Conservation (phyloP, 2,329 filamentous ascomycete genomes). For the Arthrobotrys megalospora region DNA sequence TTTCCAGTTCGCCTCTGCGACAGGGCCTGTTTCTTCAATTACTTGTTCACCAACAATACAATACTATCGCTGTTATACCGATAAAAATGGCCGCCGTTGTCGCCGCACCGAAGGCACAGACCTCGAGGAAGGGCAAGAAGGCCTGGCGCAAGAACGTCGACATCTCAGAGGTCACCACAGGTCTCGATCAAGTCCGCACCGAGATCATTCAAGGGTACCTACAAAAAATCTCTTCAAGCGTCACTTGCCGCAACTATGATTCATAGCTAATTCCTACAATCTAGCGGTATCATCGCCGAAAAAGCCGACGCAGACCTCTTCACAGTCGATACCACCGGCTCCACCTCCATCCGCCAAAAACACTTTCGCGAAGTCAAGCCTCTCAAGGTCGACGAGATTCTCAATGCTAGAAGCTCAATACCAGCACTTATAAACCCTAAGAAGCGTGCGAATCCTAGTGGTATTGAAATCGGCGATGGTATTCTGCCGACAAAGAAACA, state of each 20-base stretch:
- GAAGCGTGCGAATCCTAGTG: constrained; percentile 71
- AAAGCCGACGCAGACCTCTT: constrained; percentile 88
- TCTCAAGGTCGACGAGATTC: constrained; percentile 92
- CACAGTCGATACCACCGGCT: constrained; percentile 82
- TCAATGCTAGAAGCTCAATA: constrained; percentile 85
- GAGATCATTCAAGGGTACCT: constrained; percentile 89
- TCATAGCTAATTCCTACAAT: constrained; percentile 47
- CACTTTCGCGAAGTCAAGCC: constrained; percentile 80
- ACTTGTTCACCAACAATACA: neutral
- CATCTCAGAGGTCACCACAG: constrained; percentile 85
- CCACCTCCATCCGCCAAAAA: constrained; percentile 76
- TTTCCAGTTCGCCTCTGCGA: constrained; percentile 41
- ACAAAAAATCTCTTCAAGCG: constrained; percentile 59
- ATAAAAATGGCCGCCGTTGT: constrained; percentile 73
- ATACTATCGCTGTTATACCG: neutral
- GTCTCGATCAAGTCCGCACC: constrained; percentile 85
- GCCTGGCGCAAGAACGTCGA: constrained; percentile 99
- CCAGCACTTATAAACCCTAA: constrained; percentile 85
- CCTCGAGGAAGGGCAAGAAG: constrained; percentile 97
- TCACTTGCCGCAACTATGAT: constrained; percentile 14
- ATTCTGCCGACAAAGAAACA: constrained; percentile 81
- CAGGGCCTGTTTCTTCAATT: constrained; percentile 1
- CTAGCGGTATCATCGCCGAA: constrained; percentile 86
- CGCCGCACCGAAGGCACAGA: constrained; percentile 79
- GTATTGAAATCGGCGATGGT: constrained; percentile 71